These are phyloP conservation scores for Cytospora piceae DNA, from an alignment of 2,329 filamentous ascomycete genomes.

Conservation along the genomic window DNA sequence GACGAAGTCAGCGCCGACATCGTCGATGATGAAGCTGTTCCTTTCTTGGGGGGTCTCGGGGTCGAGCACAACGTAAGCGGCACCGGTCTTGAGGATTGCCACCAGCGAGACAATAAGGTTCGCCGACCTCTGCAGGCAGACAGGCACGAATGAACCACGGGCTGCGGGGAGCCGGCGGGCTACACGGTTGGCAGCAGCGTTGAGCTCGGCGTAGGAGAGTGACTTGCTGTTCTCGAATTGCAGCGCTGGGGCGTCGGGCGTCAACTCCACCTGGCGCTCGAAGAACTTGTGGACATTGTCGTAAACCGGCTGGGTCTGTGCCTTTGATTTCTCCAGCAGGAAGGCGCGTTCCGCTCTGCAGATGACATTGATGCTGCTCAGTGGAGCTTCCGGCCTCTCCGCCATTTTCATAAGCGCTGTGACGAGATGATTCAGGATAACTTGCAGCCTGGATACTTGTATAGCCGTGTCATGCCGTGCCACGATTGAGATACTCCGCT, in stretches of 20 bases:
- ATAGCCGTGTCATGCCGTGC: not conserved
- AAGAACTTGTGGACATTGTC: not conserved
- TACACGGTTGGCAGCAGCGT: constrained; percentile 12
- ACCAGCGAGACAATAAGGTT: constrained; percentile 29
- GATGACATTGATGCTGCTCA: not conserved
- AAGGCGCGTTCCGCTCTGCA: not conserved
- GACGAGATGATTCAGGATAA: not conserved
- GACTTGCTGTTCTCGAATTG: not conserved
- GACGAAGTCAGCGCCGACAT: not conserved
- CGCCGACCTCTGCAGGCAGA: constrained; percentile 13
- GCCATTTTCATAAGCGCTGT: not conserved
- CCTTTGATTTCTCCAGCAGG: not conserved
- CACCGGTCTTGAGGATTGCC: constrained; percentile 34
- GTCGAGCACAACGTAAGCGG: constrained; percentile 32
- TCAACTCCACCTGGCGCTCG: not conserved
- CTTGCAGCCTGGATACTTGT: not conserved
- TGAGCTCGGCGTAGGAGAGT: constrained; percentile 8
- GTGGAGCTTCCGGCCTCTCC: not conserved
- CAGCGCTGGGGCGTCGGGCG: not conserved
- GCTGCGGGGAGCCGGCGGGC: constrained; percentile 8
- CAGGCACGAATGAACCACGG: constrained; percentile 10
- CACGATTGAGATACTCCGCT: not conserved
- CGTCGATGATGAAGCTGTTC: constrained; percentile 29
- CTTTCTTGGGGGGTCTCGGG: constrained; percentile 30
- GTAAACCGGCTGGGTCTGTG: not conserved